Evolutionary conservation across 441 rosid species (phyloP).

Genomic region (Populus hybrid): DNA sequence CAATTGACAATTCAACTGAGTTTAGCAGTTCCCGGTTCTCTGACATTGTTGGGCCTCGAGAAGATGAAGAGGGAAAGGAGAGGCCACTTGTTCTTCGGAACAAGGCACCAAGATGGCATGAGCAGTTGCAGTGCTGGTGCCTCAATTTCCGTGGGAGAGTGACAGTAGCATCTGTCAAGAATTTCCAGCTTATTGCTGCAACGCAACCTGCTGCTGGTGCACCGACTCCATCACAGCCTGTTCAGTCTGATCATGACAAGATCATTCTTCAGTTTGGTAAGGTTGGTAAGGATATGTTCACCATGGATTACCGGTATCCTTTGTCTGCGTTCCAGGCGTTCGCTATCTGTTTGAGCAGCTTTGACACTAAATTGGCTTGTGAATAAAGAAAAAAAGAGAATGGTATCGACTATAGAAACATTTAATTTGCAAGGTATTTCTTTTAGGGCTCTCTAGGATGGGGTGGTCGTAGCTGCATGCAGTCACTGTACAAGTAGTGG

Average conservation of each 20-base stretch:
- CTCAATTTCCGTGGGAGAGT: constrained; percentile 92
- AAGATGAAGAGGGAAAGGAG: constrained; percentile 67
- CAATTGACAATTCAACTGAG: constrained; percentile 64
- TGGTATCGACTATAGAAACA: constrained; percentile 17
- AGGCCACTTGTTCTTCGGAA: constrained; percentile 65
- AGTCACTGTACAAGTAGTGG: constrained; percentile 8
- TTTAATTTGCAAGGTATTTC: constrained; percentile 17
- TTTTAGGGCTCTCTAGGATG: constrained; percentile 29
- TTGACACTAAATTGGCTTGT: constrained; percentile 95
- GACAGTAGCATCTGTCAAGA: constrained; percentile 92
- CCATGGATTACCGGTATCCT: constrained; percentile 94
- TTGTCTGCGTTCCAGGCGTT: constrained; percentile 95
- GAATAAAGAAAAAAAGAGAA: constrained; percentile 44
- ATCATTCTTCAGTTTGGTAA: constrained; percentile 92
- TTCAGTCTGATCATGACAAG: constrained; percentile 75
- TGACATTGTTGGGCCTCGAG: constrained; percentile 57
- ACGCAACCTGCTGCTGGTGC: constrained; percentile 60
- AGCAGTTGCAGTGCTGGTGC: constrained; percentile 98
- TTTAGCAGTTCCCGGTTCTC: constrained; percentile 84
- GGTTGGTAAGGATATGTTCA: constrained; percentile 94
- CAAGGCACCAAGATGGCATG: constrained; percentile 96
- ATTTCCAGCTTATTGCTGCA: constrained; percentile 91
- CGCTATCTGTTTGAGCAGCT: constrained; percentile 95
- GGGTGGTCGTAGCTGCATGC: constrained; percentile 3
- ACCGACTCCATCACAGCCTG: constrained; percentile 51